Evolutionary conservation across 345 rosid genomes (phyloP).

Genomic region (Syzygium grande): DNA sequence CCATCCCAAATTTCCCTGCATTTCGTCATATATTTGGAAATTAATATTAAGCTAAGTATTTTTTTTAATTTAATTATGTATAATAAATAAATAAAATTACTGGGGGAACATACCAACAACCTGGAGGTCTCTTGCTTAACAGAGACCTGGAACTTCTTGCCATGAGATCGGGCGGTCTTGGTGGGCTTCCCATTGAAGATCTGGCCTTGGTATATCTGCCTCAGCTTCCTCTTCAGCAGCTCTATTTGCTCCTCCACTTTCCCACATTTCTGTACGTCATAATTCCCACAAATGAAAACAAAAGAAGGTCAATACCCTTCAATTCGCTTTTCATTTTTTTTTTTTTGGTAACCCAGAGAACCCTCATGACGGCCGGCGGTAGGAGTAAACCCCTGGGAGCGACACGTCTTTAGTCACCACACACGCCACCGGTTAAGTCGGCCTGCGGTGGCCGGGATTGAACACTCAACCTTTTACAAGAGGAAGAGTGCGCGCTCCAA

Average conservation of each 20-base stretch:
- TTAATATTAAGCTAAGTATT: not conserved
- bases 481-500: too few species aligned
- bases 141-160: conserved; percentile 90
- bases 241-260: conserved; percentile 75
- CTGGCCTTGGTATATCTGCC: conserved; percentile 76
- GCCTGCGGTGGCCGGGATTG: too few species aligned
- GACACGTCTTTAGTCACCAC: too few species aligned
- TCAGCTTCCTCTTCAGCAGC: conserved; percentile 69
- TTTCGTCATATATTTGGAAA: not conserved
- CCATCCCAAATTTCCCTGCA: conserved; percentile 97
- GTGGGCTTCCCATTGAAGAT: conserved; percentile 83
- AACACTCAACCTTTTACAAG: too few species aligned
- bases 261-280: conserved; percentile 65
- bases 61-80: too few species aligned
- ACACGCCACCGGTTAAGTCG: too few species aligned
- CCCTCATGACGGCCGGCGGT: too few species aligned
- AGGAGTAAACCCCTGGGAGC: too few species aligned
- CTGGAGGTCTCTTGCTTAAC: conserved; percentile 82
- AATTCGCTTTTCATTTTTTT: not conserved
- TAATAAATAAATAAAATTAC: not conserved
- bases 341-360: too few species aligned
- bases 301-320: not conserved
- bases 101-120: conserved; percentile 42
- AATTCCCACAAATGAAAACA: not conserved
- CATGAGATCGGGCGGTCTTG: conserved; percentile 92